Percentiles rank a stretch among this genome's conserved stretches.
Evolutionary conservation across 2,329 filamentous ascomycete genomes (phyloP).

Genomic region (Juglanconis juglandina): DNA sequence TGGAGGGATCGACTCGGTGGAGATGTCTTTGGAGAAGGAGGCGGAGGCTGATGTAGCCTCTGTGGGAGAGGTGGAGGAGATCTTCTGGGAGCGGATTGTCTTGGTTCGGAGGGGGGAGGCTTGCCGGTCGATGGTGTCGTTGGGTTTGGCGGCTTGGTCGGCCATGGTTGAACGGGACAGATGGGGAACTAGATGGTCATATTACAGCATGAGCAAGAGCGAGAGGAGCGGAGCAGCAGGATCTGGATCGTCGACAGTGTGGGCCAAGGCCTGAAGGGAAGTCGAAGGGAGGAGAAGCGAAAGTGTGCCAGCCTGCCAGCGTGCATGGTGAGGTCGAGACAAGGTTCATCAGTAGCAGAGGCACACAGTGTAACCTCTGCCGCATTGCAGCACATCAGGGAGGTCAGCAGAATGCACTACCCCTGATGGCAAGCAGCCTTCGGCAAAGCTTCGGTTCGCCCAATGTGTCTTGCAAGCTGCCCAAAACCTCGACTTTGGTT

Average conservation of each 20-base stretch:
- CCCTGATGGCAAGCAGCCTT: slow-evolving; percentile 1
- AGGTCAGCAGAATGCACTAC: not conserved
- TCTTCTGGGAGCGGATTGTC: slow-evolving; percentile 53
- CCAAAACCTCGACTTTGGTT: too few relatives aligned
- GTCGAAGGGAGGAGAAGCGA: not conserved
- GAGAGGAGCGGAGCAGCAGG: too few relatives aligned
- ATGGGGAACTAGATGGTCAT: slow-evolving; percentile 25
- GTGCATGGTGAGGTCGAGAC: too few relatives aligned
- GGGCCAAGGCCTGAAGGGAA: not conserved
- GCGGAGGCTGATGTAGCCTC: slow-evolving; percentile 18
- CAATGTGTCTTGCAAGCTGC: too few relatives aligned
- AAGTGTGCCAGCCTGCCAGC: too few relatives aligned
- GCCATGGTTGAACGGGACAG: slow-evolving; percentile 34
- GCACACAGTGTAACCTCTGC: too few relatives aligned
- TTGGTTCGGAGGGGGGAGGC: slow-evolving; percentile 40
- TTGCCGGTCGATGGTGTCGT: slow-evolving; percentile 22
- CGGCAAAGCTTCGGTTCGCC: not conserved
- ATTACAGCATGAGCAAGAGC: slow-evolving; percentile 12
- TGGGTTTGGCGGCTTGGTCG: slow-evolving; percentile 34
- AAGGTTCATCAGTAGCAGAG: too few relatives aligned
- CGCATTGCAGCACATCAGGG: not conserved
- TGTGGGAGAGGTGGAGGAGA: slow-evolving; percentile 36
- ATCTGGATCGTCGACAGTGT: too few relatives aligned
- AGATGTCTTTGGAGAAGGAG: slow-evolving; percentile 23
- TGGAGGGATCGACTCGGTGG: slow-evolving; percentile 30